Evolutionary conservation across 768 basidiomycete species (phyloP), one percentile per base, ranked within the genome.

Genomic region (Tubosaeta sp.): DNA sequence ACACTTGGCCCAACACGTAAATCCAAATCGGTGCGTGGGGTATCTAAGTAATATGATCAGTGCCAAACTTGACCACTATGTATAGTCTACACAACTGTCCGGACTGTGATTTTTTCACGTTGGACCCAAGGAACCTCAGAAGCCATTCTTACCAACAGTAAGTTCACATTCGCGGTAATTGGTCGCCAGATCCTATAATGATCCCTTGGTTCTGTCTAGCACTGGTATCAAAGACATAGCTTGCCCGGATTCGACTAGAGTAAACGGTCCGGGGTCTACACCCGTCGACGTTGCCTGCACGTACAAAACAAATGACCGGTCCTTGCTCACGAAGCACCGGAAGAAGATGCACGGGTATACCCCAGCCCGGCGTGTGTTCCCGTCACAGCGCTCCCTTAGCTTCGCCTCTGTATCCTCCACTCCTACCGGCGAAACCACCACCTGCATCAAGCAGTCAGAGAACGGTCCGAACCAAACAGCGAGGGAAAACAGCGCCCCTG

Each of bases 251-350:
- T 6, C 29, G 29, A 29, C 9, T 4, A 29, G 29, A 29, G 29
- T 29, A 9, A 9, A 29, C 29, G 29, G 29, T 29, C 9, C 29
- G 29, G 29, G 29, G 29, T 29, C 29, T 29, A 9, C 6, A 29
- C 29, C 6, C 29, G 9, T 6, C 9, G 29, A 6, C 29, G 9
- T 29, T 29, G 29, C 29, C 29, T 60, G 55, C 37, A 1, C 16
- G 3, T 65, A 52, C 53, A 37, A 22, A 14, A 60, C 63, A 3
- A 22, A 46, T 6, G 64, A 65, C 31, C 58, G 41, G 0, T 54
- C 58, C 4, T n/a, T 56, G 2, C 34, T 65, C 3, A 56, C 52
- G 16, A 62, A 48, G 29, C 61, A 64, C 25, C 52, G 61, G 1
- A 53, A 16, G 16, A 35, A 14, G 5, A 7, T 1, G 0, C 64